These are phyloP conservation scores for Fusarium succisae DNA, from an alignment of 2,329 filamentous ascomycete genomes.

Conservation along the genomic window DNA sequence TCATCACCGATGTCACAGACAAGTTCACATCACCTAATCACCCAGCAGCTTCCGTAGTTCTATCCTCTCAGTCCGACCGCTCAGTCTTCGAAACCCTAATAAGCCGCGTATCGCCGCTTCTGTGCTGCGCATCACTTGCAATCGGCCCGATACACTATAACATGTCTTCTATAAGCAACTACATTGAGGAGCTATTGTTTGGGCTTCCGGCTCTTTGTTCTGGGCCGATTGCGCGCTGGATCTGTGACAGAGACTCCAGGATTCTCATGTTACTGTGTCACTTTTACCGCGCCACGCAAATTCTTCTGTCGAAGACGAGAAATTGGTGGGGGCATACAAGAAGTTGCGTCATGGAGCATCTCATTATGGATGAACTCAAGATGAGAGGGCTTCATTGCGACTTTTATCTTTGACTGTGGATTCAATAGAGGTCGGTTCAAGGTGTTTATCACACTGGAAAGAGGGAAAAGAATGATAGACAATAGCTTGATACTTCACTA, in stretches of 20 bases:
- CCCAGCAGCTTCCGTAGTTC: background rate
- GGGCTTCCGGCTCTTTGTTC: background rate
- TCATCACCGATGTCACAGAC: background rate
- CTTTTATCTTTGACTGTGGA: background rate
- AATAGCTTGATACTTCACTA: background rate
- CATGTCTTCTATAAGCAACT: rapidly evolving
- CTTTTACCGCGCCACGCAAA: background rate
- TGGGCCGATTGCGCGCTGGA: background rate
- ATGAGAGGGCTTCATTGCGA: background rate
- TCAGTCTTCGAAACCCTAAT: background rate
- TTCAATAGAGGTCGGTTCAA: rapidly evolving
- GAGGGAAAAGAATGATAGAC: rapidly evolving
- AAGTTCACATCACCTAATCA: background rate
- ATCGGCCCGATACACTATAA: rapidly evolving
- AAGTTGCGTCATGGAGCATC: background rate
- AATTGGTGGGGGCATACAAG: background rate
- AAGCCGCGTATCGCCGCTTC: background rate
- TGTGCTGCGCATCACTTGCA: background rate
- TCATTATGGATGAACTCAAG: background rate
- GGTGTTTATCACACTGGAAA: background rate
- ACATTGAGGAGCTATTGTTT: background rate
- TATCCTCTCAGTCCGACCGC: background rate
- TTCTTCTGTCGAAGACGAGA: background rate
- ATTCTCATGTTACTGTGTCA: background rate
- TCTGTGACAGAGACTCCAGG: background rate